These are phyloP conservation scores for Rhizopus microsporus DNA, from an alignment of 371 early-diverging fungal species.

Conservation along the genomic window DNA sequence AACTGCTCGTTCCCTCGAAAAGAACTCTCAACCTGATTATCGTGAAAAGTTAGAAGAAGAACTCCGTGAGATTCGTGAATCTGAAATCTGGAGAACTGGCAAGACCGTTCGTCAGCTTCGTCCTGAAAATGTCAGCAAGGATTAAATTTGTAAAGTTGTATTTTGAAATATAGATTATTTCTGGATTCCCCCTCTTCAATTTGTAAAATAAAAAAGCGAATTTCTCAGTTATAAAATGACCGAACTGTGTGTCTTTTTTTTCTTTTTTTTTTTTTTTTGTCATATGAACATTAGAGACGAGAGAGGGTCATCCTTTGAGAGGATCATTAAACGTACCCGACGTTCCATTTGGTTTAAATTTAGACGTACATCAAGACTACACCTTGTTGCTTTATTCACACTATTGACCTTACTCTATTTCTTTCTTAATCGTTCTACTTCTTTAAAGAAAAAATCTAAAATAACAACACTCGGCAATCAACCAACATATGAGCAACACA, in stretches of 20 bases:
- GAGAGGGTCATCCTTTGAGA: background rate
- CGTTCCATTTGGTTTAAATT: background rate
- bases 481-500: slow-evolving; percentile 17
- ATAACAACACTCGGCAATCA: slow-evolving; percentile 14
- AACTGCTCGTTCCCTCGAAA: slow-evolving; percentile 84
- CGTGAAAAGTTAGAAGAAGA: slow-evolving; percentile 90
- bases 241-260: background rate
- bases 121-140: slow-evolving; percentile 70
- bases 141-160: slow-evolving; percentile 9
- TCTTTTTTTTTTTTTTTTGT: background rate
- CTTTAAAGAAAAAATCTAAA: background rate
- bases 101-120: slow-evolving; percentile 86
- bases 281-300: background rate
- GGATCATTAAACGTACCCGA: background rate
- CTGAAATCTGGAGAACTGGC: slow-evolving; percentile 77
- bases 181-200: background rate
- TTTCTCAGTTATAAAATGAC: slow-evolving; percentile 5
- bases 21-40: slow-evolving; percentile 91
- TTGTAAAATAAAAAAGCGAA: slow-evolving; percentile 2
- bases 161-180: background rate
- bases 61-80: slow-evolving; percentile 78
- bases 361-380: no score
- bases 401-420: background rate
- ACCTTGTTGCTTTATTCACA: no score
- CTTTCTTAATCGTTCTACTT: background rate